These are phyloP conservation scores for Saccharomycopsis oosterbeekiorum DNA, from an alignment of 805 yeast species.

Conservation along the genomic window DNA sequence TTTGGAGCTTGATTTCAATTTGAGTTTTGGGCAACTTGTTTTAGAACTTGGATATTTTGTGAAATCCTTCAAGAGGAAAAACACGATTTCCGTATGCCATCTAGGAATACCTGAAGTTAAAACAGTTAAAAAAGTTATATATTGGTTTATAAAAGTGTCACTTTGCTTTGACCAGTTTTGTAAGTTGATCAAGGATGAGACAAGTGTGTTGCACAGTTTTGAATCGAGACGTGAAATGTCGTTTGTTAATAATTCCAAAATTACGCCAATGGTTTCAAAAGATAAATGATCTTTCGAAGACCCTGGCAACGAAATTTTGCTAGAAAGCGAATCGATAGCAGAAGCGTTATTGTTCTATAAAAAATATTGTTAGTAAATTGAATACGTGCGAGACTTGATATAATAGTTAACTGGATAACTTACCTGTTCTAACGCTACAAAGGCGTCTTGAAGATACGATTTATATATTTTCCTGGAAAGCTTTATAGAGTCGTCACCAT, in stretches of 20 bases:
- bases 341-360: constrained; percentile 34
- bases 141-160: constrained; percentile 36
- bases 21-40: neutral
- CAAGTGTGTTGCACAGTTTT: constrained; percentile 39
- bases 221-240: constrained; percentile 55
- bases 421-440: constrained; percentile 57
- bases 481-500: neutral
- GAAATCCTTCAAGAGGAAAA: constrained; percentile 57
- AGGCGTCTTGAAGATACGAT: constrained; percentile 51
- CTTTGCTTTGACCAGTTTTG: constrained; percentile 46
- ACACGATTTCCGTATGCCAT: constrained; percentile 81
- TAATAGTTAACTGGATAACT: constrained; percentile 21
- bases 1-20: constrained; percentile 19
- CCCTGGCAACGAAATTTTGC: constrained; percentile 46
- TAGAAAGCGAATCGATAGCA: constrained; percentile 49
- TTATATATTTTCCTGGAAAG: constrained; percentile 20
- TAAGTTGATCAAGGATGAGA: constrained; percentile 52
- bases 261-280: constrained; percentile 39
- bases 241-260: constrained; percentile 49
- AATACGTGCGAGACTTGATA: neutral
- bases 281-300: constrained; percentile 46
- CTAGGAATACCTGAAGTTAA: constrained; percentile 80
- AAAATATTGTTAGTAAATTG: constrained; percentile 23
- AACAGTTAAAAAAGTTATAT: constrained; percentile 64
- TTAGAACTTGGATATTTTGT: constrained; percentile 18